Conservation (phyloP, 192 early-diverging fungal species). For the Coemansia erecta region DNA sequence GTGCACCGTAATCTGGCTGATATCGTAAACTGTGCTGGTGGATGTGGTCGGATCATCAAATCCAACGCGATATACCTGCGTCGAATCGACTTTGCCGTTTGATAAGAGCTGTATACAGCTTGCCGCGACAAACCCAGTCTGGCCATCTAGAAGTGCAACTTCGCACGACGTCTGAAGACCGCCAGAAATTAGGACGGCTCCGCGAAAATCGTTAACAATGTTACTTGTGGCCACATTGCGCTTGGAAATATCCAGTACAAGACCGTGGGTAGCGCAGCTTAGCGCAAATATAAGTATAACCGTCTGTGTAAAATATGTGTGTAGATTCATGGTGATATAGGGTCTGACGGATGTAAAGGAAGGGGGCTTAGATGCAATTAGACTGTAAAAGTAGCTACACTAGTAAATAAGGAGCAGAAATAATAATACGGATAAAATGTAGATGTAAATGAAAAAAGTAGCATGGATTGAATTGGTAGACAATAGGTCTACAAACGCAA, state of each 20-base stretch:
- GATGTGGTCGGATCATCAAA: constrained; percentile 7
- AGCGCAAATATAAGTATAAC: background rate
- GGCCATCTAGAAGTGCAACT: too few relatives aligned
- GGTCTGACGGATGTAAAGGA: too few relatives aligned
- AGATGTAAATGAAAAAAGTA: too few relatives aligned
- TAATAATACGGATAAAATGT: background rate
- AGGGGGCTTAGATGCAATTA: too few relatives aligned
- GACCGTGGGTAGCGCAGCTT: background rate
- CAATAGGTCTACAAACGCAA: too few relatives aligned
- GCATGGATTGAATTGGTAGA: too few relatives aligned
- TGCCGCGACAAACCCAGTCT: too few relatives aligned
- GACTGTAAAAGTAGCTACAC: too few relatives aligned
- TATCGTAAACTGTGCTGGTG: constrained; percentile 5
- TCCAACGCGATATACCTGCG: constrained; percentile 24
- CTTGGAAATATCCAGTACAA: constrained; percentile 18
- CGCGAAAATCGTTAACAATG: constrained; percentile 16
- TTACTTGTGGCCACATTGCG: constrained; percentile 19
- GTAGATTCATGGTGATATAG: background rate
- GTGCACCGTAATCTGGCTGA: constrained; percentile 23
- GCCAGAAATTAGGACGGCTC: background rate
- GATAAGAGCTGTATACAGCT: too few relatives aligned
- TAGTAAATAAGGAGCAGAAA: background rate
- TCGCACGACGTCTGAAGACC: too few relatives aligned
- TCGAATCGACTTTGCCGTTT: too few relatives aligned
- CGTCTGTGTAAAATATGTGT: background rate